Conservation (phyloP, 192 early-diverging fungal genomes). For the Backusella mclennaniae region DNA sequence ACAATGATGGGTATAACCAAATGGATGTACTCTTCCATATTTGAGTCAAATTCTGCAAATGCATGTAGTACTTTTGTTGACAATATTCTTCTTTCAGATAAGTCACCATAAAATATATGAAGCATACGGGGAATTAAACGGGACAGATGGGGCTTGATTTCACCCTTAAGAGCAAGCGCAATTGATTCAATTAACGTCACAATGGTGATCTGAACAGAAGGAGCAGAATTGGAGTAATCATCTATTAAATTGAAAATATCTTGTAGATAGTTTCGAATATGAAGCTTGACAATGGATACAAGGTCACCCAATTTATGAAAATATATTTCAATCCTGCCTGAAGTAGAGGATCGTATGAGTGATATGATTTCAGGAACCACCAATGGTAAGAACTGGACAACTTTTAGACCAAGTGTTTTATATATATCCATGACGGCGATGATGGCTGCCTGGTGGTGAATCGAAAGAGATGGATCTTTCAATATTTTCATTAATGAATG, state of each 20-base stretch:
- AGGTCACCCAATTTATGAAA: slow-evolving; percentile 85
- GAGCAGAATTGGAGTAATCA: slow-evolving; percentile 66
- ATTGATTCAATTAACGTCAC: slow-evolving; percentile 84
- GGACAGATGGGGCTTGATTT: slow-evolving; percentile 82
- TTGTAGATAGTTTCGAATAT: slow-evolving; percentile 82
- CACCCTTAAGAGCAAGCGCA: slow-evolving; percentile 77
- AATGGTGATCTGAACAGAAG: slow-evolving; percentile 77
- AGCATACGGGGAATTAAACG: slow-evolving; percentile 79
- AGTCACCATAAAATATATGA: slow-evolving; percentile 78
- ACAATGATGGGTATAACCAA: slow-evolving; percentile 85
- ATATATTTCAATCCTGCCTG: slow-evolving; percentile 81
- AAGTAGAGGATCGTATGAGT: slow-evolving; percentile 80
- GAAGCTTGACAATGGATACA: slow-evolving; percentile 81
- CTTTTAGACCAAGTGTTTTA: slow-evolving; percentile 82
- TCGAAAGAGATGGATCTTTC: slow-evolving; percentile 72
- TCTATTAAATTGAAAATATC: slow-evolving; percentile 81
- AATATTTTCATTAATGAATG: slow-evolving; percentile 86
- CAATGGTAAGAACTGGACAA: slow-evolving; percentile 84
- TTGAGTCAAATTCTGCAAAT: slow-evolving; percentile 76
- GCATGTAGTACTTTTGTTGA: slow-evolving; percentile 74
- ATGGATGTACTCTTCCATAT: slow-evolving; percentile 91
- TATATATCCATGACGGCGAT: slow-evolving; percentile 94
- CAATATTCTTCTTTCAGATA: slow-evolving; percentile 58
- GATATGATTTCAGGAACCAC: slow-evolving; percentile 87
- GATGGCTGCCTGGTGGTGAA: slow-evolving; percentile 82